Percentiles rank a stretch among this genome's conserved stretches.
These are phyloP conservation scores for Aurantiochytrium sp. DNA, from an alignment of 108 stramenopile genomes.

Conservation along the genomic window DNA sequence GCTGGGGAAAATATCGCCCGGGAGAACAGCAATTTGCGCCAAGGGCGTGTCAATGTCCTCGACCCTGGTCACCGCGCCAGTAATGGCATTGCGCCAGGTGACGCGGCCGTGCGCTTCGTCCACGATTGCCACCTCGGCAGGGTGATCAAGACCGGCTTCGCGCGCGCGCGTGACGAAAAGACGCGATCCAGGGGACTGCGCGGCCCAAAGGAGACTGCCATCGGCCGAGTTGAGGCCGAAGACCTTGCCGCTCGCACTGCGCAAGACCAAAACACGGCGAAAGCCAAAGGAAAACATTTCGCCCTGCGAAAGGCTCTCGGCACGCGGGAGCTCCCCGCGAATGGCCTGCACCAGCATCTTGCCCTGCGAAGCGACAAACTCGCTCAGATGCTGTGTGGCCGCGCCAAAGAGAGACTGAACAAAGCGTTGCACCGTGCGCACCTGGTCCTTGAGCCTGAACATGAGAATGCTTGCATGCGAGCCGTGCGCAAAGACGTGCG, in stretches of 20 bases:
- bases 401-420: background rate
- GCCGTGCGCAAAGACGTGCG: background rate
- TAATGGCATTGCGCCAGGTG: background rate
- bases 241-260: background rate
- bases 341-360: background rate
- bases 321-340: background rate
- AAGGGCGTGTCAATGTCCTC: background rate
- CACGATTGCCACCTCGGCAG: background rate
- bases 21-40: background rate
- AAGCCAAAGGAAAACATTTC: background rate
- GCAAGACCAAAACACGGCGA: background rate
- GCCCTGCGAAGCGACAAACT: background rate
- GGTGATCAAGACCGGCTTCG: background rate
- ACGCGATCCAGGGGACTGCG: background rate
- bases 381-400: background rate
- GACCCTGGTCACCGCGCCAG: background rate
- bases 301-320: background rate
- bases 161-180: background rate
- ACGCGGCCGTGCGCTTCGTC: background rate
- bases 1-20: background rate
- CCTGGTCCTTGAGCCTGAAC: constrained; percentile 13
- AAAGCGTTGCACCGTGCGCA: background rate
- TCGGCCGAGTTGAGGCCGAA: background rate
- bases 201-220: background rate
- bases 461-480: background rate